A percentile compares a stretch with the other conserved stretches of the same genome.
Conservation (phyloP, 2,329 filamentous ascomycete species). For the Xylariaceae sp. region DNA sequence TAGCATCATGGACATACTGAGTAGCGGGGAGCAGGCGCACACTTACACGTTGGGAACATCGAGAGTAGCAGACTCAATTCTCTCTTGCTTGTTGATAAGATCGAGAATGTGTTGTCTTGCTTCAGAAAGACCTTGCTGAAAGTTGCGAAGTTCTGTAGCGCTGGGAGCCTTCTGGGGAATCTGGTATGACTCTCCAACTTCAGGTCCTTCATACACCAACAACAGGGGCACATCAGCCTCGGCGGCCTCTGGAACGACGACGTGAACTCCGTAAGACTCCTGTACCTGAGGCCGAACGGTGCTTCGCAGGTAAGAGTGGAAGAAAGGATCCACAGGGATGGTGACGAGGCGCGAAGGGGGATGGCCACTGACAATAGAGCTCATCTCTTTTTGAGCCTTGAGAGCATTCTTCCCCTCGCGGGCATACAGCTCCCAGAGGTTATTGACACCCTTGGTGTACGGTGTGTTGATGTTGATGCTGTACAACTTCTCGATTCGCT, state of each 20-base stretch:
- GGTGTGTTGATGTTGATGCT: slow-evolving; percentile 85
- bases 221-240: slow-evolving; percentile 61
- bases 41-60: slow-evolving; percentile 56
- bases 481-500: slow-evolving; percentile 75
- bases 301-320: slow-evolving; percentile 66
- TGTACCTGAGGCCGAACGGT: slow-evolving; percentile 62
- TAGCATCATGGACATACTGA: slow-evolving; percentile 17
- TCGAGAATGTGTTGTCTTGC: slow-evolving; percentile 55
- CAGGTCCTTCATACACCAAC: slow-evolving; percentile 70
- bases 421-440: slow-evolving; percentile 85
- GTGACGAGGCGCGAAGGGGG: slow-evolving; percentile 68
- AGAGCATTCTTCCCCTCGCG: slow-evolving; percentile 79
- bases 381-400: slow-evolving; percentile 71
- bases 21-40: slow-evolving; percentile 1
- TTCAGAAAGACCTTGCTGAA: slow-evolving; percentile 52
- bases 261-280: slow-evolving; percentile 65
- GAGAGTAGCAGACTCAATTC: slow-evolving; percentile 46
- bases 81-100: slow-evolving; percentile 56
- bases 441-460: slow-evolving; percentile 61
- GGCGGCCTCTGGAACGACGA: slow-evolving; percentile 64
- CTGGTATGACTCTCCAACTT: slow-evolving; percentile 45
- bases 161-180: slow-evolving; percentile 52
- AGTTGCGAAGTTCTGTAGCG: slow-evolving; percentile 46
- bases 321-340: slow-evolving; percentile 71
- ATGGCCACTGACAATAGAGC: slow-evolving; percentile 67